Evolutionary conservation across 2,329 filamentous ascomycete genomes (phyloP), one percentile per base, ranked within the genome.

Genomic region (Xylariaceae sp.): DNA sequence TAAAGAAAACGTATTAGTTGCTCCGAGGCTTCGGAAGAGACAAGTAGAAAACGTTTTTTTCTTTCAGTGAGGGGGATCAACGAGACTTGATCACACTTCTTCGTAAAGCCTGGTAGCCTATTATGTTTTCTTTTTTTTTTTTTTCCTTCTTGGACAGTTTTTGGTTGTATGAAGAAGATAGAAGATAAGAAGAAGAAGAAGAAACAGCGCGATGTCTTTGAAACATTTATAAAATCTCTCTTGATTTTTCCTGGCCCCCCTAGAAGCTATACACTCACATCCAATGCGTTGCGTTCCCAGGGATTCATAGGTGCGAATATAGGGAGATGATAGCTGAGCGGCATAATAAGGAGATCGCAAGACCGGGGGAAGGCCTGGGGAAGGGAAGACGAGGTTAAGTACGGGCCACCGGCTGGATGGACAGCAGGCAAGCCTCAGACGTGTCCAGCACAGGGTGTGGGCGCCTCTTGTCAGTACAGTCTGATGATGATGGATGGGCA

Each of bases 251-350:
- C 12, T 11, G 3, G 3, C 41, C 12, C 31, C 48, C 12, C 6
- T 41, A 11, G 43, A 12, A 11, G 11, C 30, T n/a, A 32, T 2
- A 11, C 27, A 60, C 58, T 54, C 27, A 60, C 58, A 30, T 60
- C 51, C 49, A 60, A 55, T 9, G 59, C 59, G 41, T 50, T 50
- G 27, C 45, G 8, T 39, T 60, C 59, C 58, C 59, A 60, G 31
- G 59, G 54, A 48, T 60, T 60, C 59, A 60, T 60, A 37, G 41
- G 32, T 45, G 35, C 27, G 32, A 42, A 8, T 34, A 47, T 27
- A 19, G 37, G 27, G 1, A 43, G 32, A 32, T 47, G 32, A 9
- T 49, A 53, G 31, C 27, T 45, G 11, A 50, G 45, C 30, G 34
- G 45, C 50, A 54, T 55, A 5, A 41, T 32, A 32, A 32, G 12